Percentiles rank a stretch among this genome's conserved stretches.
phyloP scores from a whole-genome alignment of 202 grass and related monocot species.

The Zizania palustris region DNA sequence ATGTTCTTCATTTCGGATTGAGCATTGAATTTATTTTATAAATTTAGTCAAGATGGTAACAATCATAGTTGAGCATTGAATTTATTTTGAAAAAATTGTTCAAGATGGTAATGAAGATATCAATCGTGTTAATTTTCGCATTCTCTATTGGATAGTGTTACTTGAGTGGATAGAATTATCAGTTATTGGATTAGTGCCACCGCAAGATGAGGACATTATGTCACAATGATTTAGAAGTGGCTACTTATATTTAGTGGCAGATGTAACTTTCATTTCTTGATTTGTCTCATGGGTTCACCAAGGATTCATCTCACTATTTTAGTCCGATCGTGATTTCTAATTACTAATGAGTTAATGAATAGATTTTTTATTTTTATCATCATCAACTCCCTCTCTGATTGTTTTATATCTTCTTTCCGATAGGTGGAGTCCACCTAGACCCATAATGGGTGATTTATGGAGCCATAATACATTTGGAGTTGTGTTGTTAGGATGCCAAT shows the following conservation, averaged over 20 bases:
- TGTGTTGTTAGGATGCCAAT: too few relatives aligned
- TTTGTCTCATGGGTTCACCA: too few relatives aligned
- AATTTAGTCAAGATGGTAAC: too few relatives aligned
- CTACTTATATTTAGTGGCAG: slow-evolving; percentile 32
- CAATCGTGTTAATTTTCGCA: not conserved
- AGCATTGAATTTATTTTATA: too few relatives aligned
- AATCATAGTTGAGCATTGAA: too few relatives aligned
- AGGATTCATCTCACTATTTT: too few relatives aligned
- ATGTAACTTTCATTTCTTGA: too few relatives aligned
- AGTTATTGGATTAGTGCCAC: slow-evolving; percentile 66
- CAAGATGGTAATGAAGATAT: not conserved
- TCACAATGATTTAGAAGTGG: slow-evolving; percentile 94
- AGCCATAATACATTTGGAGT: too few relatives aligned
- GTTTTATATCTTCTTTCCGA: slow-evolving; percentile 35
- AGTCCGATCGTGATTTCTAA: too few relatives aligned
- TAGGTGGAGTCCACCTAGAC: slow-evolving; percentile 82
- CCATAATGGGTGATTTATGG: slow-evolving; percentile 94
- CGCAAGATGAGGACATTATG: slow-evolving; percentile 87
- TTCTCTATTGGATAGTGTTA: slow-evolving; percentile 58
- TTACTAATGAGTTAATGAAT: slow-evolving; percentile 7
- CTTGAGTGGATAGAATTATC: slow-evolving; percentile 87
- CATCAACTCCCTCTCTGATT: not conserved
- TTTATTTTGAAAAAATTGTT: not conserved
- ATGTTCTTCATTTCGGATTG: slow-evolving; percentile 18
- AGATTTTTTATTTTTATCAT: slow-evolving; percentile 3